Percentiles rank a stretch among this genome's conserved stretches.
Conservation (phyloP, 1,139 yeast genomes). For the Diutina scorzettiae region DNA sequence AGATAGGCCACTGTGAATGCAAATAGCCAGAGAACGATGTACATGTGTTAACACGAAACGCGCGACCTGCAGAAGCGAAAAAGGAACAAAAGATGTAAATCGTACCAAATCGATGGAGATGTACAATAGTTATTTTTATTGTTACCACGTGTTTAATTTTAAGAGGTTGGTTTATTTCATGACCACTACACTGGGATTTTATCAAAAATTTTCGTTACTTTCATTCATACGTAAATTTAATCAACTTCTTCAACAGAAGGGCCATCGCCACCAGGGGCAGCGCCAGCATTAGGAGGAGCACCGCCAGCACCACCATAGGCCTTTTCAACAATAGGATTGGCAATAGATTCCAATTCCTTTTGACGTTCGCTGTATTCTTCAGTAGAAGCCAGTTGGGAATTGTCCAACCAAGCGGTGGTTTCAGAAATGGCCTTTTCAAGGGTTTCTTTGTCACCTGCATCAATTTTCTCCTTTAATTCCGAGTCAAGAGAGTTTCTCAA, state of each 20-base stretch:
- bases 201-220: too few species aligned
- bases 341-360: conserved; percentile 6
- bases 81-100: too few species aligned
- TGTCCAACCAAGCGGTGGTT: conserved; percentile 4
- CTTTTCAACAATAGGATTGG: conserved; percentile 5
- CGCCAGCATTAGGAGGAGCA: too few species aligned
- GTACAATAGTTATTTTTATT: too few species aligned
- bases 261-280: conserved; percentile 7
- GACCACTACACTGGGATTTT: too few species aligned
- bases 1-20: neutral
- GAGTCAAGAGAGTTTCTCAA: conserved; percentile 12
- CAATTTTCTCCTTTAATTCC: conserved; percentile 44
- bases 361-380: conserved; percentile 4
- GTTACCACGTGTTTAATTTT: too few species aligned
- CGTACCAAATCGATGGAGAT: too few species aligned
- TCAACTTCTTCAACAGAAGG: conserved; percentile 6
- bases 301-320: conserved; percentile 18
- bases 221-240: too few species aligned
- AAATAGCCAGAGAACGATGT: neutral
- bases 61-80: too few species aligned
- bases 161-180: too few species aligned
- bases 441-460: conserved; percentile 18
- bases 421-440: conserved; percentile 9
- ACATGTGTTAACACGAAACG: too few species aligned
- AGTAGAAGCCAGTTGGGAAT: neutral